phyloP scores from a whole-genome alignment of 2,329 filamentous ascomycete genomes.

The Neurospora crassa region DNA sequence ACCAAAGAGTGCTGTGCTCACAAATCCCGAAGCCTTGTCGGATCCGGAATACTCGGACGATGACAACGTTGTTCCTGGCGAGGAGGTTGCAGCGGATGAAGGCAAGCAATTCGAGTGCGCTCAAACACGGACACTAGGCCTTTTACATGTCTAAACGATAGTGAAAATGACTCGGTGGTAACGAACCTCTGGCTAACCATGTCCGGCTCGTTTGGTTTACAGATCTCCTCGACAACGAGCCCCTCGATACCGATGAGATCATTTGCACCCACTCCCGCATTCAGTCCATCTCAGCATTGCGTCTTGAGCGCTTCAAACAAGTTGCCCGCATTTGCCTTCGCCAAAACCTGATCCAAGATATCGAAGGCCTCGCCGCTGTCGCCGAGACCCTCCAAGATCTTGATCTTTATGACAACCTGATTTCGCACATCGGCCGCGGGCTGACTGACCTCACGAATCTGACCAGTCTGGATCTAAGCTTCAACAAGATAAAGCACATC shows the following conservation, averaged over 20 bases:
- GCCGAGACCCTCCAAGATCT: constrained; percentile 66
- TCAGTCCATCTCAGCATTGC: constrained; percentile 64
- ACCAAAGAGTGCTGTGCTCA: constrained; percentile 56
- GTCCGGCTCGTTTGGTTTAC: not conserved
- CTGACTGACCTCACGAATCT: constrained; percentile 70
- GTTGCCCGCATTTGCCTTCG: constrained; percentile 76
- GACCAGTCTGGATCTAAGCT: constrained; percentile 78
- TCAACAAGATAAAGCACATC: constrained; percentile 99
- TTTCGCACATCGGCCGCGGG: constrained; percentile 67
- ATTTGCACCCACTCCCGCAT: constrained; percentile 85
- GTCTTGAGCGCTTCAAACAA: constrained; percentile 73
- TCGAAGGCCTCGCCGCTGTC: constrained; percentile 63
- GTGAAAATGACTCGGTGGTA: not conserved
- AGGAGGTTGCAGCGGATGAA: constrained; percentile 74
- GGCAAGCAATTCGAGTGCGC: constrained; percentile 33
- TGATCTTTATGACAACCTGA: constrained; percentile 94
- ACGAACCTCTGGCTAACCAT: not conserved
- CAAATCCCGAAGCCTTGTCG: constrained; percentile 72
- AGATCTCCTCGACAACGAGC: constrained; percentile 54
- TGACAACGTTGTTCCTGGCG: constrained; percentile 57
- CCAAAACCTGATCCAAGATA: constrained; percentile 77
- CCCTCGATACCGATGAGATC: constrained; percentile 62
- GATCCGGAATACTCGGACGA: constrained; percentile 78
- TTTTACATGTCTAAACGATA: not conserved
- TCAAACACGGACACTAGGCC: not conserved